Evolutionary conservation across 2,329 filamentous ascomycete species (phyloP), one percentile per base, ranked within the genome.

Genomic region (Ceratocystis alfenasii): DNA sequence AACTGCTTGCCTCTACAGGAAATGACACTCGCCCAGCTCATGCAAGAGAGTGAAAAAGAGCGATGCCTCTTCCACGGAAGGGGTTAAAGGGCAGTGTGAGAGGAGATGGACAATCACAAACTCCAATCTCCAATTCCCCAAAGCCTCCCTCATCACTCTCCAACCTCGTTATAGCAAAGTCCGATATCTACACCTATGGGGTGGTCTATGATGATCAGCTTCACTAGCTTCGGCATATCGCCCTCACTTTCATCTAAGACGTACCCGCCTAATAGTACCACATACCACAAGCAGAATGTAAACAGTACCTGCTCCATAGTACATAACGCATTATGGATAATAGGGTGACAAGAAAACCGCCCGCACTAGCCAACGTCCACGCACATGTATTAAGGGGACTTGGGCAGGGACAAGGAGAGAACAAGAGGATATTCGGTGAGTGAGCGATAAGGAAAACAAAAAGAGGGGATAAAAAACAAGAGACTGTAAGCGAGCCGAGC

Each of bases 141-240:
- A 33, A 33, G 30, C 6, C 36, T 1, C 36, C 10, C 36, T 41
- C 36, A 41, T 15, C 10, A 41, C 36, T 15, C 36, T 15, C 10
- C 36, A 41, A 15, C 36, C 36, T 41, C 12, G 36, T 4, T 15
- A 15, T 41, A 41, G 10, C 36, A 41, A 41, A 15, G 36, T 12
- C 36, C 3, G 10, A 36, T 15, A 5, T 15, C 8, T 12, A 41
- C 36, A 41, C 10, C 2, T 12, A 12, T 41, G 2, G 10, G 10
- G 3, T 41, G 10, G 3, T 41, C 20, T 20, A 10, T 17, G 30
- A 20, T 36, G 33, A 12, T 20, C 7, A n/a, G 5, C 55, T 59
- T 36, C 3, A n/a, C n/a, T 59, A 36, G 55, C 55, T 59, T 59
- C 55, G 55, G 55, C 33, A 59, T 59, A 33, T 36, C 17, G 55